Evolutionary conservation across 2,329 filamentous ascomycete genomes (phyloP).

Genomic region (Diaporthe sp.): DNA sequence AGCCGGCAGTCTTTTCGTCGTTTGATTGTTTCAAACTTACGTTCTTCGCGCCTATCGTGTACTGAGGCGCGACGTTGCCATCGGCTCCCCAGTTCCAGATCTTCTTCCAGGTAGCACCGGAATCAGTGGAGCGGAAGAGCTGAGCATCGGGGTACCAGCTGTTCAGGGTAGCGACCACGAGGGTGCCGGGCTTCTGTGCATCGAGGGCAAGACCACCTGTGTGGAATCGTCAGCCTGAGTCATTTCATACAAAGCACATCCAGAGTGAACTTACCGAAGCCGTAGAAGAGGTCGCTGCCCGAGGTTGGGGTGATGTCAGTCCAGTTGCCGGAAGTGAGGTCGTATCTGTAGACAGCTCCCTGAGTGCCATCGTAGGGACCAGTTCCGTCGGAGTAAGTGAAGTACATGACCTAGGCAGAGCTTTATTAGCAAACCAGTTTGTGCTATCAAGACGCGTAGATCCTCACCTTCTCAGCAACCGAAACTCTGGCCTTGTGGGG

Average conservation of each 20-base stretch:
- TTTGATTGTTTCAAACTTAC: neutral
- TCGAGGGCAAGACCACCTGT: conserved; percentile 66
- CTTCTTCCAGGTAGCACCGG: conserved; percentile 64
- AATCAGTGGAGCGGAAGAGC: conserved; percentile 67
- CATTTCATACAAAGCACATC: rapidly evolving
- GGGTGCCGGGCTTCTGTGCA: conserved; percentile 64
- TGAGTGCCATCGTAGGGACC: conserved; percentile 69
- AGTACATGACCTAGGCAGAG: conserved; percentile 54
- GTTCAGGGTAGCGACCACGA: conserved; percentile 69
- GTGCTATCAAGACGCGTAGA: neutral
- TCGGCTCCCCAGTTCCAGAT: conserved; percentile 66
- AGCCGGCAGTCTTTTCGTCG: neutral
- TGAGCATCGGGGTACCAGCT: conserved; percentile 71
- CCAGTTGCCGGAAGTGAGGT: conserved; percentile 62
- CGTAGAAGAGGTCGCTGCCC: conserved; percentile 60
- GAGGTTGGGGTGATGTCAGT: conserved; percentile 69
- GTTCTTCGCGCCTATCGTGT: conserved; percentile 54
- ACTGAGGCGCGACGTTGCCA: conserved; percentile 59
- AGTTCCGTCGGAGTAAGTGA: conserved; percentile 66
- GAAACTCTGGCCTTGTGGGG: conserved; percentile 67
- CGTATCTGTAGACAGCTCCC: conserved; percentile 68
- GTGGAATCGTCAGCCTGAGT: neutral
- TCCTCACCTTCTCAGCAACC: conserved; percentile 59
- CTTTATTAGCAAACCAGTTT: neutral
- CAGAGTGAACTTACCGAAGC: conserved; percentile 52